Evolutionary conservation across 345 rosid species (phyloP), one percentile per base, ranked within the genome.

Genomic region (Hirschfeldia incana): DNA sequence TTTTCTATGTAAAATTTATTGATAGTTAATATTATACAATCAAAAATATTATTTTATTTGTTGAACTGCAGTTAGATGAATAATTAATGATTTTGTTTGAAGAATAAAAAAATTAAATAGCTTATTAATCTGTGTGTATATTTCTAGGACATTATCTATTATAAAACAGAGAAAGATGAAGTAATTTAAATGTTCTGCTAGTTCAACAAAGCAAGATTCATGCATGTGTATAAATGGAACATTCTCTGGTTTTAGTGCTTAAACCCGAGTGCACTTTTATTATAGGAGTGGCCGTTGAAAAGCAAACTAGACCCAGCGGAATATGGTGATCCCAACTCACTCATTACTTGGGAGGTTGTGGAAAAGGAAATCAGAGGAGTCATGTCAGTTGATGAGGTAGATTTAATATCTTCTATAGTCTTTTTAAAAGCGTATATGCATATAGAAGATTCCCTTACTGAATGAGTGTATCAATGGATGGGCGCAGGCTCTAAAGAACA

Each of bases 201-300:
- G 3, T 29, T 29, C 32, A 29, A 29, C 6, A 61, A 29, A 59
- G n/a, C 33, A 59, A 49, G 16, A 15, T 61, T 32, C 61, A 57
- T 57, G 30, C 42, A 63, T 62, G 21, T 62, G 9, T 61, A 61
- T 29, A 13, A 27, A 28, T 59, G 33, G 9, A 66, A 75, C 12
- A 57, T 57, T 9, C 10, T 26, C 2, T 58, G 63, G 62, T 57
- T 60, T 27, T 28, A 10, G 5, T 27, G 65, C 36, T 61, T 29
- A 6, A 13, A 62, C 5, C 16, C 17, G 26, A 44, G 8, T 42
- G 12, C 11, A 39, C 3, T 33, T 16, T 49, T 34, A 13, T 42
- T 80, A 5, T 70, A 91, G 98, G 96, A 94, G 70, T 94, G 94
- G 96, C 98, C 98, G 6, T 29, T 92, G 82, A 86, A 72, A 81